Percentiles rank a stretch among this genome's conserved stretches.
Evolutionary conservation across 768 basidiomycete genomes (phyloP).

Genomic region (Mycena chlorophos): DNA sequence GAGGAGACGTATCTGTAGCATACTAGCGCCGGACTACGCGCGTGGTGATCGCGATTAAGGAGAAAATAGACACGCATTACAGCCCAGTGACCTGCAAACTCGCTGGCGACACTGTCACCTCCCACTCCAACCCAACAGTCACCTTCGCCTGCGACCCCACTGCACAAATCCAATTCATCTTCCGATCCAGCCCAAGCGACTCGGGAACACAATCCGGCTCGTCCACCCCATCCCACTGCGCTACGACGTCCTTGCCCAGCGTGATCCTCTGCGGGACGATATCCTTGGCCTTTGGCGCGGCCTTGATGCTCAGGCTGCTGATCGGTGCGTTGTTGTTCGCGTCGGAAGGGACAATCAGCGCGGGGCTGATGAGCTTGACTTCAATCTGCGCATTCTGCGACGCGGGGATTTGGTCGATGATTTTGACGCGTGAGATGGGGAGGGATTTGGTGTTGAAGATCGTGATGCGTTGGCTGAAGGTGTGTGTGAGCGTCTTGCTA

Average conservation of each 20-base stretch:
- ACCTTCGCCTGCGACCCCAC: constrained; percentile 36
- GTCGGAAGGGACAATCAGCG: constrained; percentile 14
- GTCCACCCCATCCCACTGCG: constrained; percentile 42
- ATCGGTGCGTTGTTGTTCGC: too few species aligned
- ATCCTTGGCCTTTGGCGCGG: neutral
- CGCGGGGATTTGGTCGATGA: constrained; percentile 41
- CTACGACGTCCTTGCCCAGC: constrained; percentile 31
- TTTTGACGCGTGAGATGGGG: constrained; percentile 31
- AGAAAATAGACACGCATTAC: too few species aligned
- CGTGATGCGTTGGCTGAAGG: constrained; percentile 39
- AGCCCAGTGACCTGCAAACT: constrained; percentile 26
- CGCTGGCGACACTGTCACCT: constrained; percentile 33
- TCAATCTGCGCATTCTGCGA: constrained; percentile 31
- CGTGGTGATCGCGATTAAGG: too few species aligned
- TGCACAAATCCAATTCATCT: constrained; percentile 34
- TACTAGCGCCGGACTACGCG: neutral
- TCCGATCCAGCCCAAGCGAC: constrained; percentile 33
- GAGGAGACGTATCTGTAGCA: neutral
- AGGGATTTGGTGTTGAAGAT: constrained; percentile 39
- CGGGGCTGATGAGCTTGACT: constrained; percentile 24
- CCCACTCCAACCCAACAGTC: constrained; percentile 36
- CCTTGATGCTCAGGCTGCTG: neutral
- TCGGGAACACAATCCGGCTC: constrained; percentile 29
- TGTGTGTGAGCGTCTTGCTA: constrained; percentile 32
- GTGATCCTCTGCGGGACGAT: constrained; percentile 23